Evolutionary conservation across 1,284 basidiomycete species (phyloP), one percentile per base, ranked within the genome.

Genomic region (Apiotrichum gamsii): DNA sequence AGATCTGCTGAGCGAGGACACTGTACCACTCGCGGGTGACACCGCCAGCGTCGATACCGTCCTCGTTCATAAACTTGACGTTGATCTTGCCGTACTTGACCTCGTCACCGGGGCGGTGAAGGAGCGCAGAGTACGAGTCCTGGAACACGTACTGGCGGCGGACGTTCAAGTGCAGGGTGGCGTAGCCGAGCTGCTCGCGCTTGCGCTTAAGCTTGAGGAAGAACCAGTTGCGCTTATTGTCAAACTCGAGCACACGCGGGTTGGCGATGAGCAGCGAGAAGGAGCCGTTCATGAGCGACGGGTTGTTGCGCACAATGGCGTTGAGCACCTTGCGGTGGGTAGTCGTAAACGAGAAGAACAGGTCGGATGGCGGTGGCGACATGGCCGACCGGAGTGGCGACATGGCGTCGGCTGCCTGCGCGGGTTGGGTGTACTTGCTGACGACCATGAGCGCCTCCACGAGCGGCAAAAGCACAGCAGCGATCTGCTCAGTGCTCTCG

Each of bases 221-320:
- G 77, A 98, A 98, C 77, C 94, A 98, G 65, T 93, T 95, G 45
- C 95, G 83, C 76, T 98, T 98, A 82, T 98, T 98, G 77, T 98
- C 95, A 70, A 99, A 99, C 77, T 98, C 95, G 51, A 99, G 81
- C 20, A 98, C 91, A 36, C 90, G 85, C 40, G 95, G 86, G 64
- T 99, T 98, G 72, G 93, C 84, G 29, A 98, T 87, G 47, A 99
- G 79, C 3, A 99, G 78, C 14, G 93, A 90, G 78, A 99, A 99
- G 1, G 91, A 95, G 11, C 95, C 95, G 57, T 89, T 91, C 88
- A 99, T 94, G 31, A 99, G 75, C 1, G 91, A 90, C 2, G 95
- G 95, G 65, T 97, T 96, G 70, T 93, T 96, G 50, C 94, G 85
- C 29, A 98, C 94, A 87, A 98, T 96, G 51, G 91, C 77, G 69